phyloP scores from a whole-genome alignment of 176 grass and related monocot species.

The Raddia guianensis region DNA sequence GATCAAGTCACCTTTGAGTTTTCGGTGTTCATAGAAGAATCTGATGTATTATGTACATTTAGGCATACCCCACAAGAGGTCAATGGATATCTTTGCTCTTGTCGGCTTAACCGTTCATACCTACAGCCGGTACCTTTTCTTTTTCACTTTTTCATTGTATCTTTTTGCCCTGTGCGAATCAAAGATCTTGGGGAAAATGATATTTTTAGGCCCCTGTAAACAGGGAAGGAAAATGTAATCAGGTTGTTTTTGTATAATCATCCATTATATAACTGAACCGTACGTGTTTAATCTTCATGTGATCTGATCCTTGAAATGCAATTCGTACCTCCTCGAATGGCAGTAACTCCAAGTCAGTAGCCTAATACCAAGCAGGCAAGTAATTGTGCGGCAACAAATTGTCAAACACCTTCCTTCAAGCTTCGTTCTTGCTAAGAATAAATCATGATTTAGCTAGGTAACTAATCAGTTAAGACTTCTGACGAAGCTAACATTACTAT shows the following conservation, averaged over 20 bases:
- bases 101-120: slow-evolving; percentile 38
- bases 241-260: background rate
- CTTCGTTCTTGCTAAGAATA: slow-evolving; percentile 13
- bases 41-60: slow-evolving; percentile 17
- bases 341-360: slow-evolving; percentile 7
- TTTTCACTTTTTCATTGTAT: slow-evolving; percentile 33
- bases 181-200: slow-evolving; percentile 22
- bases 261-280: background rate
- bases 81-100: slow-evolving; percentile 36
- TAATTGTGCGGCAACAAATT: slow-evolving; percentile 19
- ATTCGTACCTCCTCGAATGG: slow-evolving; percentile 7
- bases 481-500: background rate
- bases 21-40: slow-evolving; percentile 20
- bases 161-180: slow-evolving; percentile 4
- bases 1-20: slow-evolving; percentile 41
- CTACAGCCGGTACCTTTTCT: slow-evolving; percentile 2
- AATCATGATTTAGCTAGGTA: background rate
- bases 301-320: background rate
- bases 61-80: slow-evolving; percentile 34
- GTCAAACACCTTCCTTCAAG: background rate
- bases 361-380: slow-evolving; percentile 8
- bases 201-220: background rate
- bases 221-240: background rate
- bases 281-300: background rate
- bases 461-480: slow-evolving; percentile 13